phyloP scores from a whole-genome alignment of 1,139 yeast species.

The Scheffersomyces insectosa region DNA sequence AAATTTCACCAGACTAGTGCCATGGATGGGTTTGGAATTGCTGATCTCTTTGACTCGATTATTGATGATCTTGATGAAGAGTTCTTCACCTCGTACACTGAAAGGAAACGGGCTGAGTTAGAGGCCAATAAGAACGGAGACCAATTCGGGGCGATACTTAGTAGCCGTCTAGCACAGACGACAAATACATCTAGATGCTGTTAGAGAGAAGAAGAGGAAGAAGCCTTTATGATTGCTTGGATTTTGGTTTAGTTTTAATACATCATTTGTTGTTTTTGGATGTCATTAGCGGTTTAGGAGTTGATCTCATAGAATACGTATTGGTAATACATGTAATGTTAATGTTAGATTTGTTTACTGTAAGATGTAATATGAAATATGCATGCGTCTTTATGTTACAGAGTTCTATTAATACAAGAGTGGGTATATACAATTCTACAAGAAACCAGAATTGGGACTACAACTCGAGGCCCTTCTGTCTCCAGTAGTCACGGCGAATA shows the following conservation, averaged over 20 bases:
- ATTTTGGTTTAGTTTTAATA: too few species aligned
- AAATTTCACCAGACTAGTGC: constrained; percentile 45
- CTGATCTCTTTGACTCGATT: constrained; percentile 42
- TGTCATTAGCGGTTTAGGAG: too few species aligned
- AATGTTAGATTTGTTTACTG: neutral
- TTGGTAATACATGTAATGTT: too few species aligned
- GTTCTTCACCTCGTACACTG: constrained; percentile 10
- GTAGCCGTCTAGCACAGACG: neutral
- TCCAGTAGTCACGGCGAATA: constrained; percentile 43
- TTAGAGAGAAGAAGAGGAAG: neutral
- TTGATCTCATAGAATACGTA: too few species aligned
- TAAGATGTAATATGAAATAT: neutral
- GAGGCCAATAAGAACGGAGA: neutral
- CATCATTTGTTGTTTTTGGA: too few species aligned
- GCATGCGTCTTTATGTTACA: neutral
- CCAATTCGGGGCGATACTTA: neutral
- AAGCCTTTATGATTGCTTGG: neutral
- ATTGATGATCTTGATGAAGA: constrained; percentile 44
- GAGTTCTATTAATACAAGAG: neutral
- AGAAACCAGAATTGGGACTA: constrained; percentile 3
- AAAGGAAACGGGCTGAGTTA: constrained; percentile 1
- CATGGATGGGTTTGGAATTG: constrained; percentile 45
- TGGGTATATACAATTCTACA: neutral
- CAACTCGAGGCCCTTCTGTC: constrained; percentile 44
- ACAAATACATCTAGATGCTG: constrained; percentile 4